Base-by-base conservation (phyloP, 2,329 filamentous ascomycete genomes). In the Chaetothyriales sp. region DNA sequence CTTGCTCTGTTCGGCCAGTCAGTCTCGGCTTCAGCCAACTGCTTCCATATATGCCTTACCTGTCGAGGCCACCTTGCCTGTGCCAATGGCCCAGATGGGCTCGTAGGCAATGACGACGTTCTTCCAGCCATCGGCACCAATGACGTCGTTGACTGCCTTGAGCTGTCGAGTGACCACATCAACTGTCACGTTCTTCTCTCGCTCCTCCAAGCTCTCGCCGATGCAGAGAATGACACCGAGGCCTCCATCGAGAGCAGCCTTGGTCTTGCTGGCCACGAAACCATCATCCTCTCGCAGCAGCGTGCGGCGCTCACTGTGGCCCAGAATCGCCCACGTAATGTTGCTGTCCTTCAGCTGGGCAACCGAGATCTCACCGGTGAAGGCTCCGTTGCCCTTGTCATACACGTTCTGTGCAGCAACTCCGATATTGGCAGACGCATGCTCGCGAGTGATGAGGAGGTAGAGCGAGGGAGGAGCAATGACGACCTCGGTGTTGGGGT, bases 31-130 rank as follows among this genome's bases (percentile, higher is more conserved):
- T 12, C 19, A 45, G n/a, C 19, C 19, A 45, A 45, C 8, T 3
- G n/a, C 10, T 10, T 26, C 18, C 3, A n/a, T 43, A 19, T 45
- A 26, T 10, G 43, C 43, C 55, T 18, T 49, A 59, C 57, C 54
- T 42, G 57, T 88, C 57, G 82, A 84, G 61, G 87, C 87, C 59
- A 93, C 87, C 76, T 92, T 93, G 70, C 92, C 92, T 60, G 92
- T 96, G 62, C 90, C 90, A 54, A 83, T 83, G 51, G 80, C 80
- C 76, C 92, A 98, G 76, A 98, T 93, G 65, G 92, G 92, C 79
- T 98, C 92, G 73, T 98, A 98, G 65, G 92, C 92, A 64, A 98
- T 79, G 67, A 98, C 92, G 59, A 98, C 79, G 76, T 92, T 92
- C 65, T 75, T 79, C 92, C 92, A 98, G 74, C 95, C 86, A 63